Conservation (phyloP, 495 filamentous ascomycete species). For the Sporormia fimetaria region DNA sequence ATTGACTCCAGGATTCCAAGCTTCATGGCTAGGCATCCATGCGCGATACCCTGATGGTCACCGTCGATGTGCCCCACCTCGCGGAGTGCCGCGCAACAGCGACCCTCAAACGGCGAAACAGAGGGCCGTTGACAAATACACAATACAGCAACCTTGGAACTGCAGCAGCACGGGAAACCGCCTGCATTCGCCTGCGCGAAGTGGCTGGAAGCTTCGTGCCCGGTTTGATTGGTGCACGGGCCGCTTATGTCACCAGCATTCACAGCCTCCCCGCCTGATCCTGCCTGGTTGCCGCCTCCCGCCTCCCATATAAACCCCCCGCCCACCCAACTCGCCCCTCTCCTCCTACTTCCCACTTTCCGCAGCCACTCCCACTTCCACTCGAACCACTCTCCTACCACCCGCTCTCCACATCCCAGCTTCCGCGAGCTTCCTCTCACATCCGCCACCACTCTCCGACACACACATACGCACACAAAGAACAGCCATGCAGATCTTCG, state of each 20-base stretch:
- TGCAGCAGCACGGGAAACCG: no score
- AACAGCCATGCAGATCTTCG: conserved; percentile 85
- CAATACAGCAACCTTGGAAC: no score
- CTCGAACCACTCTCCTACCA: conserved; percentile 1
- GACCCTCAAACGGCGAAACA: no score
- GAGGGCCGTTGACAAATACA: no score
- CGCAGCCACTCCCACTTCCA: conserved; percentile 1
- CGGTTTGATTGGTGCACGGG: conserved; percentile 15
- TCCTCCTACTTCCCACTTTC: conserved; percentile 11
- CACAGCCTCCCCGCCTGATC: conserved; percentile 10
- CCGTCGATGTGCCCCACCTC: no score
- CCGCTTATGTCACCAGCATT: conserved; percentile 6
- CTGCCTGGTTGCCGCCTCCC: conserved; percentile 19
- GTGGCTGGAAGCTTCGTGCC: conserved; percentile 23
- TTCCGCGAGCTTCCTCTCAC: no score
- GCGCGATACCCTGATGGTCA: no score
- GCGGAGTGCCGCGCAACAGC: no score
- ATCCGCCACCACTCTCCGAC: conserved; percentile 8
- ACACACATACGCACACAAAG: not conserved
- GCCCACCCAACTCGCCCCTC: conserved; percentile 3
- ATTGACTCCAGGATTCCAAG: no score
- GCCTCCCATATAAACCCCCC: conserved; percentile 13
- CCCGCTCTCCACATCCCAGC: conserved; percentile 9
- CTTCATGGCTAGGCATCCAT: no score
- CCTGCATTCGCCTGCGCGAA: no score